Base-by-base conservation (phyloP, 169 alveolate species). In the Gregarina niphandrodes region DNA sequence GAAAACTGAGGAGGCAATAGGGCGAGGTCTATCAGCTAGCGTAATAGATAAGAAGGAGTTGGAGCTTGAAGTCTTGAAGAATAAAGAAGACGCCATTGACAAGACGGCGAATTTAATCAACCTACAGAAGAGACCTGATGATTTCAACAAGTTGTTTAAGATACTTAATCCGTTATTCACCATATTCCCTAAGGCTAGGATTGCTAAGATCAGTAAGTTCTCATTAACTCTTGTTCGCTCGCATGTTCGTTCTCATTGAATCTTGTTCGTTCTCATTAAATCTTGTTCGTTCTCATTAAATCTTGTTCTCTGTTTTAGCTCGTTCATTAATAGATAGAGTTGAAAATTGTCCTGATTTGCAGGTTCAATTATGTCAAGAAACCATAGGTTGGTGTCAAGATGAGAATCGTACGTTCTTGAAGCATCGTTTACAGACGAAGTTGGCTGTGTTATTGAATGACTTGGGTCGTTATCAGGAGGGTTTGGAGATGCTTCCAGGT, bases 321-420 rank as follows among this genome's bases (percentile, higher is more conserved):
- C 41, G 61, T 0, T 34, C 43, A 11, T 40, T 69, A 3, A 54
- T 69, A 31, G 78, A 61, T 19, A 50, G 37, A 23, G 49, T 63
- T 18, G 57, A 77, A 2, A 53, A 50, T 12, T 52, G 69, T 11
- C 76, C 73, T 23, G 63, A 49, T n/a, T 34, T 71, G 31, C 75
- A 67, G 53, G 67, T 71, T 36, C 75, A 73, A 17, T 57, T 79
- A 37, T 80, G 91, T 52, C 55, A 73, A 49, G 81, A 71, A 26
- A 71, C 80, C 48, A 76, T 82, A 15, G 70, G 67, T 9, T 80
- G 89, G 84, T 85, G 96, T 43, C 57, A 64, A 24, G 70, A 70
- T 41, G 79, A 79, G 52, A 76, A 68, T 45, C 67, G 87, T 37
- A 68, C 82, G n/a, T 80, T 80, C 52, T 53, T 84, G 38, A 75